phyloP scores from a whole-genome alignment of 805 yeast genomes.

The Saturnispora quitensis region DNA sequence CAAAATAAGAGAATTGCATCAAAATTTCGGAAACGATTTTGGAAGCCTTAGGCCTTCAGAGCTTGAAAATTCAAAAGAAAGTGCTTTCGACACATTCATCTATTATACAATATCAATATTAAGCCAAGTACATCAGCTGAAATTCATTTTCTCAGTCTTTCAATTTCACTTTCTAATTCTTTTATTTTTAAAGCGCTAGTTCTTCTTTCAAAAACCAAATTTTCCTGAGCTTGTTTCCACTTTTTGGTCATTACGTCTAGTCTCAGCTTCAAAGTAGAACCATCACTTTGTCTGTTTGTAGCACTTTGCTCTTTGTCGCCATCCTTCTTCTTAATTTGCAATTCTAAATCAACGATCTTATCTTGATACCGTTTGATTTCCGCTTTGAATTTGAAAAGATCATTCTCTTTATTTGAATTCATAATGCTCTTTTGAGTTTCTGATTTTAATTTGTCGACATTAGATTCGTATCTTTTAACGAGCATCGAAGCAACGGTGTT shows the following conservation, averaged over 20 bases:
- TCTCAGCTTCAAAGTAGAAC: constrained; percentile 28
- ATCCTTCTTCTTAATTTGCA: neutral
- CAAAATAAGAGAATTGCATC: neutral
- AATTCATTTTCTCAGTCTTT: constrained; percentile 19
- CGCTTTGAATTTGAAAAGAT: neutral
- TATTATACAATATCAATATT: neutral
- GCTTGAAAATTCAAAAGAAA: too few species aligned
- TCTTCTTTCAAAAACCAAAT: constrained; percentile 50
- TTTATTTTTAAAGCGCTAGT: constrained; percentile 44
- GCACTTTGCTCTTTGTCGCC: neutral
- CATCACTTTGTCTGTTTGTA: neutral
- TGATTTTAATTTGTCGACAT: neutral
- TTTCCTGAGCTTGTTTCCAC: constrained; percentile 66
- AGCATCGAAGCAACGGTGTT: neutral
- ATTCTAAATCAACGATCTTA: constrained; percentile 5
- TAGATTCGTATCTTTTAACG: neutral
- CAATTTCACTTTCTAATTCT: constrained; percentile 50
- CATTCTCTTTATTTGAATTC: neutral
- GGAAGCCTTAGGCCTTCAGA: too few species aligned
- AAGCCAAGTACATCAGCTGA: neutral
- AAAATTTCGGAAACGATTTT: neutral
- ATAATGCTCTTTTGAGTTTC: neutral
- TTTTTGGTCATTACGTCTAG: constrained; percentile 53
- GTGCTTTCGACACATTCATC: neutral
- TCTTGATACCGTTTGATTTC: constrained; percentile 1